Percentiles rank a stretch among this genome's conserved stretches.
Evolutionary conservation across 495 filamentous ascomycete genomes (phyloP).

Genomic region (Pyronema domesticum): DNA sequence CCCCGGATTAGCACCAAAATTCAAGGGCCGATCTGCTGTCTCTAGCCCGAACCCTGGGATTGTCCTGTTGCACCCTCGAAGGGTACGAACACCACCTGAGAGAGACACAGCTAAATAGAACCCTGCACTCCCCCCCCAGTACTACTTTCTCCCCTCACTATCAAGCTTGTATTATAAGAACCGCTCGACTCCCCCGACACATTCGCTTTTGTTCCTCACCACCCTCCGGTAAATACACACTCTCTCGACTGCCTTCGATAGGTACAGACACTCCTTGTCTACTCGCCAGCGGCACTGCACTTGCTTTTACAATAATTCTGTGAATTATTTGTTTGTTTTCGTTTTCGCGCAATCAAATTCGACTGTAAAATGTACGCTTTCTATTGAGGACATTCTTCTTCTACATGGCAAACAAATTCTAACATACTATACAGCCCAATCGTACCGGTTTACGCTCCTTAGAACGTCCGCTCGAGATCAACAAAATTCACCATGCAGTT

Average conservation of each 20-base stretch:
- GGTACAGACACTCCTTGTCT: conserved; percentile 11
- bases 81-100: too few species aligned
- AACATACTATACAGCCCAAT: too few species aligned
- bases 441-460: conserved; percentile 2
- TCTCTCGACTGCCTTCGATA: conserved; percentile 18
- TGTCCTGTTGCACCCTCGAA: too few species aligned
- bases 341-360: conserved; percentile 4
- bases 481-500: conserved; percentile 30
- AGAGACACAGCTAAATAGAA: too few species aligned
- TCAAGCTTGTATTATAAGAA: too few species aligned
- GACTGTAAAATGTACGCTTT: background rate
- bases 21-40: too few species aligned
- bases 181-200: too few species aligned
- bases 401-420: too few species aligned
- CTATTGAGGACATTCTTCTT: background rate
- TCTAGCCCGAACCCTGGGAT: too few species aligned
- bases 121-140: too few species aligned
- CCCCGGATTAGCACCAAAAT: too few species aligned
- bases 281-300: conserved; percentile 23
- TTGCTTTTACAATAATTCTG: conserved; percentile 18
- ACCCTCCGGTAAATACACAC: conserved; percentile 5
- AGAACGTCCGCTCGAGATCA: conserved; percentile 1
- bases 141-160: too few species aligned
- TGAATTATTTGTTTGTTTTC: conserved; percentile 20
- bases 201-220: background rate